Base-by-base conservation (phyloP, 2,329 filamentous ascomycete genomes). In the Claviceps sp. region DNA sequence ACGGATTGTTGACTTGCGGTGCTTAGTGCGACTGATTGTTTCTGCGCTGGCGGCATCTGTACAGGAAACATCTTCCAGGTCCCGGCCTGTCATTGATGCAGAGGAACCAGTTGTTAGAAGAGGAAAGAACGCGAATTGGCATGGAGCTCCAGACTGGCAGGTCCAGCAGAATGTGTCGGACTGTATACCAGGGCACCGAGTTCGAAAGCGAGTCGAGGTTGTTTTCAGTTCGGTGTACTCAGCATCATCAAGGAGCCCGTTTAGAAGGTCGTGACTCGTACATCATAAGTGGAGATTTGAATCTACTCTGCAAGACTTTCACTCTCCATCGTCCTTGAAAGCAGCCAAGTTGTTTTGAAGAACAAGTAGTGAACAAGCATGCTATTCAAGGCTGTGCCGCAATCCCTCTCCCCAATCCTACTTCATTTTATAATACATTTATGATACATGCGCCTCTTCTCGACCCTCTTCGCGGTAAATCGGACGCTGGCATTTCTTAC, bases 401-500 rank as follows among this genome's bases (percentile, higher is more conserved):
- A n/a, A 34, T 34, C 2, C 3, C 16, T 18, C n/a, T 6, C 41
- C 40, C 30, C 48, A 47, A 53, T 47, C 40, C 38, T 56, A 34
- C 53, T 55, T 41, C 55, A 34, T 34, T 51, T 46, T 67, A 66
- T 67, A 56, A 54, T 67, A 65, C 63, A 66, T 46, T 2, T 66
- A 66, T 67, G 61, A 59, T 68, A 65, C 63, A 67, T 57, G 54
- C 55, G 59, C 55, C 46, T 54, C 30, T 46, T 24, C 42, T 14
- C n/a, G 9, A 34, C 30, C 18, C 26, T 11, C 24, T 18, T 18
- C 8, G 8, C 11, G 22, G 4, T 7, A 5, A 52, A 7, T 49
- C 36, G 52, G 34, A 16, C 38, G 58, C 51, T 55, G 60, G 57
- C 62, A 60, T 16, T 47, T n/a, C 60, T 64, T 77, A 95, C 79